Evolutionary conservation across 495 filamentous ascomycete species (phyloP), one percentile per base, ranked within the genome.

Genomic region (Xylaria nigripes): DNA sequence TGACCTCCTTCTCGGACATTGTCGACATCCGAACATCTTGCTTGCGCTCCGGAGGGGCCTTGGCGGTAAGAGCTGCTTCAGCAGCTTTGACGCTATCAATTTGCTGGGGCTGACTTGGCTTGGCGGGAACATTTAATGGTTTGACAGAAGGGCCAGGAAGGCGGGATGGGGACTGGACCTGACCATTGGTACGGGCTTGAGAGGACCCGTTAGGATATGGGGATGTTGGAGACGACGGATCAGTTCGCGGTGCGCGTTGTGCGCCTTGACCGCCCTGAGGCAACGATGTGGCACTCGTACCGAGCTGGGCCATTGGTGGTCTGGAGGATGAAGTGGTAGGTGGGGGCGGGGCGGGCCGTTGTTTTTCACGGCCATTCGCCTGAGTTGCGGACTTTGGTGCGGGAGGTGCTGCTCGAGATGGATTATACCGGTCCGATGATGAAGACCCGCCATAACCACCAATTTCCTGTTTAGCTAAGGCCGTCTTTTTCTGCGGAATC

Each of bases 1-100:
- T 98, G 29, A 98, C 93, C 67, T 98, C 90, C 60, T 81, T 85
- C 70, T 98, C 93, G 36, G 87, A 84, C 93, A 98, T 97, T 60
- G 82, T 89, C 46, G 92, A 96, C 87, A 98, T 96, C 59, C 93
- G 89, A 42, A 91, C 93, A 69, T 81, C 81, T 72, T 93, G 90
- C 70, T 93, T 82, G 40, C 86, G 83, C 45, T 87, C 78, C 2
- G 67, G 52, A 16, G 84, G 67, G 12, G 53, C 76, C 75, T 93
- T 92, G 59, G 83, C 81, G 0, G 86, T 85, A 57, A 94, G 74
- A 7, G 88, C 87, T 40, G 83, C 81, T 69, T 95, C 89, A 22
- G 90, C 87, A 60, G 89, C 85, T 68, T 89, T 86, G 53, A 90
- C 77, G 15, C 82, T 76, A 70, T 88, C 84, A 16, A 68, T 69